phyloP scores from a whole-genome alignment of 75 land plant genomes.

The Larix kaempferi region DNA sequence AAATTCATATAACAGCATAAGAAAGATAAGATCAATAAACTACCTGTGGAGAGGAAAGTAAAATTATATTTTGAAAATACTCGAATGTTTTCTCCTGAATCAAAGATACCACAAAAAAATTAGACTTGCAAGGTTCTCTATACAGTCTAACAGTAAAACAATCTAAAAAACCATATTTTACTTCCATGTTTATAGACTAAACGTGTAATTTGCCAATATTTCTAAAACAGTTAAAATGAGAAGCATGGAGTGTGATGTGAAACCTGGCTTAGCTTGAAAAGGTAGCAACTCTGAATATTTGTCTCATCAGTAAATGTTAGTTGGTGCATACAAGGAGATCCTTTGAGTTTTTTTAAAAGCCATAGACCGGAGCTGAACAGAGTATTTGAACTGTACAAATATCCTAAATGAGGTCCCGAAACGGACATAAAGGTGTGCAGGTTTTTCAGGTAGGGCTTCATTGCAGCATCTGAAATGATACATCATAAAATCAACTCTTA shows the following conservation, averaged over 20 bases:
- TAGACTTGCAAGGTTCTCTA: slow-evolving; percentile 6
- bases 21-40: not conserved
- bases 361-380: slow-evolving; percentile 88
- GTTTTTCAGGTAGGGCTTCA: slow-evolving; percentile 67
- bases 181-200: not conserved
- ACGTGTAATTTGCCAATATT: not conserved
- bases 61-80: slow-evolving; percentile 65
- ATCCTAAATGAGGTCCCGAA: slow-evolving; percentile 91
- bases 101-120: not conserved
- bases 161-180: not conserved
- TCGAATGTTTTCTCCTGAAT: slow-evolving; percentile 82
- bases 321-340: slow-evolving; percentile 82
- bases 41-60: slow-evolving; percentile 97
- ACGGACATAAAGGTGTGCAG: slow-evolving; percentile 74
- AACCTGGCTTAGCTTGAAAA: slow-evolving; percentile 88
- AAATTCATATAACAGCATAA: not conserved
- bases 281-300: slow-evolving; percentile 68
- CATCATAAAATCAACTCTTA: slow-evolving; percentile 1
- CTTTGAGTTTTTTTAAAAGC: slow-evolving; percentile 86
- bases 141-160: not conserved
- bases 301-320: slow-evolving; percentile 84
- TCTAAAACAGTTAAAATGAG: not conserved
- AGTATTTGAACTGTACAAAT: slow-evolving; percentile 82
- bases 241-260: not conserved
- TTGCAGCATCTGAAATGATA: slow-evolving; percentile 49